phyloP scores from a whole-genome alignment of 495 filamentous ascomycete species.

The Monascus purpureus region DNA sequence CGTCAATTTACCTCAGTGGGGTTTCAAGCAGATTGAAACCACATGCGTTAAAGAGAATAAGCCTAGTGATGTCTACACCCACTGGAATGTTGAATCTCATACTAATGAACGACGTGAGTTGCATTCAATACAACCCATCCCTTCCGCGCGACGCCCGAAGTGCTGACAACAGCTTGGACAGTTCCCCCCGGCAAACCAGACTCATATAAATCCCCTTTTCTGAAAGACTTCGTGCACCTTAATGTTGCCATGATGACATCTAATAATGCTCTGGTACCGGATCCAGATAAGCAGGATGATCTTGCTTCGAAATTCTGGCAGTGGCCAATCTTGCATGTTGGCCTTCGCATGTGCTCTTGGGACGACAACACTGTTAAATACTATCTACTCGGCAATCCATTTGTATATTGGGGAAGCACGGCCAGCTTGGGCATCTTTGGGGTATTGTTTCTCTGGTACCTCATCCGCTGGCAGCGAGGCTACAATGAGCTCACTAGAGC shows the following conservation, averaged over 20 bases:
- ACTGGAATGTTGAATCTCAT: constrained; percentile 98
- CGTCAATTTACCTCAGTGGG: constrained; percentile 95
- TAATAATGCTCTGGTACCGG: constrained; percentile 94
- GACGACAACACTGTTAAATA: constrained; percentile 93
- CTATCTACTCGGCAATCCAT: constrained; percentile 91
- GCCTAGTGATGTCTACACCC: constrained; percentile 82
- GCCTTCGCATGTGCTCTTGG: constrained; percentile 97
- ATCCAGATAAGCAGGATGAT: constrained; percentile 98
- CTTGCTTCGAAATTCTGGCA: constrained; percentile 96
- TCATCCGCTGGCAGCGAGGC: constrained; percentile 90
- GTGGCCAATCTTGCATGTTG: constrained; percentile 92
- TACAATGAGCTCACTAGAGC: constrained; percentile 65
- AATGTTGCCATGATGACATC: constrained; percentile 99
- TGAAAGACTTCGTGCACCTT: constrained; percentile 91
- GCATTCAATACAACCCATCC: background rate
- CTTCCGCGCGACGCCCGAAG: background rate
- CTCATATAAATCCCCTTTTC: constrained; percentile 90
- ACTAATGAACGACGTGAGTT: constrained; percentile 83
- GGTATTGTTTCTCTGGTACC: constrained; percentile 65
- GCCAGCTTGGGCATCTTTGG: constrained; percentile 58
- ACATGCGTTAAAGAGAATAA: constrained; percentile 92
- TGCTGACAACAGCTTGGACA: constrained; percentile 15
- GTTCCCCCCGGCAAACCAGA: constrained; percentile 84
- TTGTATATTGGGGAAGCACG: constrained; percentile 93
- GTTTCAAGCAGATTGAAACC: constrained; percentile 98